phyloP scores from a whole-genome alignment of 2,329 filamentous ascomycete genomes.

The Seiridium cupressi region DNA sequence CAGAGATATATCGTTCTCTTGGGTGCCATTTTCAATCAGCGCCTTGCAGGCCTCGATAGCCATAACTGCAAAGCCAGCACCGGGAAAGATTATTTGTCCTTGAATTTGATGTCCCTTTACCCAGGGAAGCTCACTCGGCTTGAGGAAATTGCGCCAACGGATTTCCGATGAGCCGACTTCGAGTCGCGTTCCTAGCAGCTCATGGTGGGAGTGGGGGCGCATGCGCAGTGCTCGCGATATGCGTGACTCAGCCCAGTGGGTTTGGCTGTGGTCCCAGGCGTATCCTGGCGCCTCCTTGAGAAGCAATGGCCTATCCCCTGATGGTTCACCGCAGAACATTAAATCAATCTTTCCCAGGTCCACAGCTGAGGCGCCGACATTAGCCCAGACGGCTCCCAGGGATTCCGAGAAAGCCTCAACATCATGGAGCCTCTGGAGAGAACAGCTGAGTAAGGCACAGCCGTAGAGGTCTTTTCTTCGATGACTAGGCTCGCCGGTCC shows the following conservation, averaged over 20 bases:
- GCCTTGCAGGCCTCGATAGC: slow-evolving; percentile 13
- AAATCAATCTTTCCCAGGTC: neutral
- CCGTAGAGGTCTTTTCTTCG: neutral
- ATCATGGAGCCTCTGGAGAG: slow-evolving; percentile 1
- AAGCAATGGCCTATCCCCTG: slow-evolving; percentile 1
- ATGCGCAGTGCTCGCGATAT: neutral
- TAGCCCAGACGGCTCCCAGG: slow-evolving; percentile 13
- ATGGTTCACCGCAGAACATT: neutral
- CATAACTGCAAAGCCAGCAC: slow-evolving; percentile 13
- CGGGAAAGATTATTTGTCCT: slow-evolving; percentile 16
- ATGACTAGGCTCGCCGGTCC: slow-evolving; percentile 11
- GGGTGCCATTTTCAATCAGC: no score
- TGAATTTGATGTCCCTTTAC: slow-evolving; percentile 13
- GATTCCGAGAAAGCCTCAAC: slow-evolving; percentile 6
- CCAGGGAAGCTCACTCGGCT: slow-evolving; percentile 11
- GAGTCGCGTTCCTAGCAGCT: slow-evolving; percentile 9
- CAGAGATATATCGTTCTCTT: no score
- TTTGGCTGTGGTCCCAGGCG: slow-evolving; percentile 13
- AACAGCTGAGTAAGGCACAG: slow-evolving; percentile 11
- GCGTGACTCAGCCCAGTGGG: slow-evolving; percentile 15
- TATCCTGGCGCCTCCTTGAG: slow-evolving; percentile 14
- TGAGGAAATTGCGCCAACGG: slow-evolving; percentile 12
- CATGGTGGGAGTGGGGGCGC: neutral
- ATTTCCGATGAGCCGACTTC: slow-evolving; percentile 8
- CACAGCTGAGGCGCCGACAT: neutral